A percentile compares a stretch with the other conserved stretches of the same genome.
Evolutionary conservation across 192 early-diverging fungal genomes (phyloP).

Genomic region (Coemansia sp.): DNA sequence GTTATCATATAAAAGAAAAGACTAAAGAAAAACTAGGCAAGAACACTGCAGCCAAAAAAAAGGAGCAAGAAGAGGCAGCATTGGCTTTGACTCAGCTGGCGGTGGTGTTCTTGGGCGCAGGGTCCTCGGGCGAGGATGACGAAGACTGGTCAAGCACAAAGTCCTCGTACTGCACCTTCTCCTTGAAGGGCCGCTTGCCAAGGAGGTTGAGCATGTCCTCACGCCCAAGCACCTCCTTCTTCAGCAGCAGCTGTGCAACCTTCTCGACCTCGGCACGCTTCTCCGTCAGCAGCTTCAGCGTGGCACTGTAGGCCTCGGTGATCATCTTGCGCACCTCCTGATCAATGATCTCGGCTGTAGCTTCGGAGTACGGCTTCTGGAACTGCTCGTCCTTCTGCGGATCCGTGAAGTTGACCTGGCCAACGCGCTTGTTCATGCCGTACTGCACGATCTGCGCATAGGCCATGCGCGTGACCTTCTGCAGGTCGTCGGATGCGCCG

Average conservation of each 20-base stretch:
- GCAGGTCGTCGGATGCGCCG: conserved; percentile 96
- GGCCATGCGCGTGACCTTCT: conserved; percentile 96
- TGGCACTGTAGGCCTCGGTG: conserved; percentile 77
- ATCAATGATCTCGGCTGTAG: conserved; percentile 93
- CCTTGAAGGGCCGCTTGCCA: conserved; percentile 81
- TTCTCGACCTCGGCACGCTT: conserved; percentile 86
- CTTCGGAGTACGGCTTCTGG: conserved; percentile 96
- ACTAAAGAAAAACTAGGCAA: neutral
- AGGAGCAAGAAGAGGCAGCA: neutral
- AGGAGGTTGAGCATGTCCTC: conserved; percentile 94
- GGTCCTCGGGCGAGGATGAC: conserved; percentile 23
- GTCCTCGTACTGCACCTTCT: conserved; percentile 71
- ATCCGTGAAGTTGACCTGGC: conserved; percentile 81
- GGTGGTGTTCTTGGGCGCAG: conserved; percentile 1
- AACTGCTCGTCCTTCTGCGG: conserved; percentile 73
- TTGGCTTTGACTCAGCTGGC: too few relatives aligned
- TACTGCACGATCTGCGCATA: conserved; percentile 94
- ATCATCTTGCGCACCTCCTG: conserved; percentile 89
- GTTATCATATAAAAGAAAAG: neutral
- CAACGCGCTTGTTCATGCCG: conserved; percentile 90
- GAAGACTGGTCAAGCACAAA: conserved; percentile 57
- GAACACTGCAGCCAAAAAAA: neutral
- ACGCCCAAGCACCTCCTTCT: conserved; percentile 95
- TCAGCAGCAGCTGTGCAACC: conserved; percentile 87
- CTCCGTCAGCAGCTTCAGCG: conserved; percentile 79